Evolutionary conservation across 169 alveolate species (phyloP).

Genomic region (Plasmodium cynomolgi): DNA sequence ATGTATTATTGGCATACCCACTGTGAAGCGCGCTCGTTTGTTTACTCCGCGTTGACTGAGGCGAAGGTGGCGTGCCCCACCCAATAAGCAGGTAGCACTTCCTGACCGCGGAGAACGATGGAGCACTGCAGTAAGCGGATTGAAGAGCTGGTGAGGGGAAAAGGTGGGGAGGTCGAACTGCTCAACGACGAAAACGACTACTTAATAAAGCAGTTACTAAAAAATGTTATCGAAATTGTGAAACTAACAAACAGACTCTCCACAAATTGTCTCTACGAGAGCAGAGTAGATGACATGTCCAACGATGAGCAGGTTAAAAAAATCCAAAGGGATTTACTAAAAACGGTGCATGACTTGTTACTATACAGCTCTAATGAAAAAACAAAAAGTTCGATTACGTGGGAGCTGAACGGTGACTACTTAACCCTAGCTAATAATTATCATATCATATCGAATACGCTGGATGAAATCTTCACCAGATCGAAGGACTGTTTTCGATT

Average conservation of each 20-base stretch:
- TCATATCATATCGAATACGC: conserved; percentile 24
- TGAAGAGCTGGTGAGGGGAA: conserved; percentile 62
- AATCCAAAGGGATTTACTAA: conserved; percentile 22
- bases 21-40: not conserved
- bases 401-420: not conserved
- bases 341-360: conserved; percentile 46
- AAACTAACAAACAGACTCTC: conserved; percentile 45
- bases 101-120: not conserved
- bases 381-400: not conserved
- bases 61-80: not conserved
- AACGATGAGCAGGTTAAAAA: conserved; percentile 32
- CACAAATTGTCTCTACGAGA: conserved; percentile 26
- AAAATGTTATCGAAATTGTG: conserved; percentile 59
- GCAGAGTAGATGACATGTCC: conserved; percentile 52
- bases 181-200: conserved; percentile 17
- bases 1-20: not conserved
- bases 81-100: not conserved
- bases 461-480: conserved; percentile 27
- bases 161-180: not conserved
- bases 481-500: conserved; percentile 3
- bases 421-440: conserved; percentile 20
- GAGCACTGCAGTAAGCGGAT: conserved; percentile 44
- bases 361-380: conserved; percentile 14
- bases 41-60: not conserved
- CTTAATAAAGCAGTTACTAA: conserved; percentile 24